phyloP scores from a whole-genome alignment of 2,329 filamentous ascomycete genomes.

The Exutisphaerella laricina region DNA sequence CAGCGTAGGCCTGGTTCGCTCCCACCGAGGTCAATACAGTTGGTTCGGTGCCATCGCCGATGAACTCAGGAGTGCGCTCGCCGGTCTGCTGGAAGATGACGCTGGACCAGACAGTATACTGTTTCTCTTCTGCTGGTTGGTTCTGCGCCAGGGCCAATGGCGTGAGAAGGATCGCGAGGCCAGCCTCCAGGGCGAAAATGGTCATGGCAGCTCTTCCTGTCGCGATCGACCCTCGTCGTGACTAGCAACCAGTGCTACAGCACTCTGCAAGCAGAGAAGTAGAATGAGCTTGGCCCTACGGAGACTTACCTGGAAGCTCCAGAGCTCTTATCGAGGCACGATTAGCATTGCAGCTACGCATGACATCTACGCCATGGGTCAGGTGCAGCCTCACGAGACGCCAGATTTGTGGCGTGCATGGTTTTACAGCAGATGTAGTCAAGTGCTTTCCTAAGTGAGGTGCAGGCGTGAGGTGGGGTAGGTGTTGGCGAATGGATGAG shows the following conservation, averaged over 20 bases:
- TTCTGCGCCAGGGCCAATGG: constrained; percentile 17
- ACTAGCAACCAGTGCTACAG: background rate
- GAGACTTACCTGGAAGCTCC: constrained; percentile 11
- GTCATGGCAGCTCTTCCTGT: constrained; percentile 5
- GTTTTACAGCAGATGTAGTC: constrained; percentile 2
- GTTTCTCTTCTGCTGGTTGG: too few relatives aligned
- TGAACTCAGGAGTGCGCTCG: constrained; percentile 47
- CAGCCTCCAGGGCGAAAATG: constrained; percentile 21
- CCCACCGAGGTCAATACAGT: constrained; percentile 48
- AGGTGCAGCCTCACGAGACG: background rate
- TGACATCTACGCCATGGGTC: background rate
- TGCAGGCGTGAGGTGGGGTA: constrained; percentile 1
- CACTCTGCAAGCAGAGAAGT: background rate
- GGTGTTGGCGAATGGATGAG: too few relatives aligned
- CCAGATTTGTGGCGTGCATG: background rate
- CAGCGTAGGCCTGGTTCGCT: constrained; percentile 48
- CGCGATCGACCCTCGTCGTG: too few relatives aligned
- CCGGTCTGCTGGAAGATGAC: constrained; percentile 52
- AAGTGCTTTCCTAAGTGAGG: background rate
- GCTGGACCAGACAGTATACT: constrained; percentile 41
- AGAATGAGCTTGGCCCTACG: constrained; percentile 1
- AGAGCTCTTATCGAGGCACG: constrained; percentile 19
- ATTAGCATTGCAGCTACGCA: background rate
- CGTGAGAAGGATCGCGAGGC: constrained; percentile 19
- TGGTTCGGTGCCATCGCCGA: constrained; percentile 27